A percentile compares a stretch with the other conserved stretches of the same genome.
Evolutionary conservation across 352 stramenopile species (phyloP).

Genomic region (Phytopythium helicoides): DNA sequence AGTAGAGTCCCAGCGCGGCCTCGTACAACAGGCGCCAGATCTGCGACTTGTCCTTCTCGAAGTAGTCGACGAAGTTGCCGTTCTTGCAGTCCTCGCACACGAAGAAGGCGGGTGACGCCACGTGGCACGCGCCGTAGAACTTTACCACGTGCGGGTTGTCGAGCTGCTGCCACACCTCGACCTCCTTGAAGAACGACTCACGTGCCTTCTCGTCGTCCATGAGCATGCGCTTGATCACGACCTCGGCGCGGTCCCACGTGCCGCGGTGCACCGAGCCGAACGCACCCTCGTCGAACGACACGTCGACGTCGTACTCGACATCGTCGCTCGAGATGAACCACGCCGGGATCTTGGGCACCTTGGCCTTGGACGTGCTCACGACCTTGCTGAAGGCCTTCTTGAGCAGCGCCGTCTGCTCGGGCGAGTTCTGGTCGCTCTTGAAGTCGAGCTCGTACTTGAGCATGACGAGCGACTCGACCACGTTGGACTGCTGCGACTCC

Average conservation of each 20-base stretch:
- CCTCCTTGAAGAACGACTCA: conserved; percentile 28
- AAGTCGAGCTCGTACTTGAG: conserved; percentile 21
- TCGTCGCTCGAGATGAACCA: conserved; percentile 23
- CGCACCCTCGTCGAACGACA: conserved; percentile 11
- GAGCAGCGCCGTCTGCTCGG: conserved; percentile 10
- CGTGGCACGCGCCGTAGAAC: conserved; percentile 39
- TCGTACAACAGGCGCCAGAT: conserved; percentile 20
- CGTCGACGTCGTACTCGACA: conserved; percentile 10
- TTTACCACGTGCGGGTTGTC: conserved; percentile 34
- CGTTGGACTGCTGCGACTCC: conserved; percentile 3
- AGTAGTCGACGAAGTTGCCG: conserved; percentile 39
- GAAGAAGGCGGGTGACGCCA: conserved; percentile 27
- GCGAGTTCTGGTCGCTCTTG: conserved; percentile 11
- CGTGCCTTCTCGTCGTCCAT: conserved; percentile 15
- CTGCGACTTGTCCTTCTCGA: conserved; percentile 16
- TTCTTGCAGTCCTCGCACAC: conserved; percentile 38
- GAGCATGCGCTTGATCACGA: conserved; percentile 36
- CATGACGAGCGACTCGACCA: conserved; percentile 9
- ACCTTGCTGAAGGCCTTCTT: conserved; percentile 9
- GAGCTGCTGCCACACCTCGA: conserved; percentile 30
- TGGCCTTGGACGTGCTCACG: conserved; percentile 9
- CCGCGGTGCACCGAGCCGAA: conserved; percentile 30
- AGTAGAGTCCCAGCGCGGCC: conserved; percentile 41
- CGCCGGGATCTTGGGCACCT: conserved; percentile 3
- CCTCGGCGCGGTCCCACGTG: conserved; percentile 23